phyloP scores from a whole-genome alignment of 768 basidiomycete genomes.

The Glaciozyma martinii region DNA sequence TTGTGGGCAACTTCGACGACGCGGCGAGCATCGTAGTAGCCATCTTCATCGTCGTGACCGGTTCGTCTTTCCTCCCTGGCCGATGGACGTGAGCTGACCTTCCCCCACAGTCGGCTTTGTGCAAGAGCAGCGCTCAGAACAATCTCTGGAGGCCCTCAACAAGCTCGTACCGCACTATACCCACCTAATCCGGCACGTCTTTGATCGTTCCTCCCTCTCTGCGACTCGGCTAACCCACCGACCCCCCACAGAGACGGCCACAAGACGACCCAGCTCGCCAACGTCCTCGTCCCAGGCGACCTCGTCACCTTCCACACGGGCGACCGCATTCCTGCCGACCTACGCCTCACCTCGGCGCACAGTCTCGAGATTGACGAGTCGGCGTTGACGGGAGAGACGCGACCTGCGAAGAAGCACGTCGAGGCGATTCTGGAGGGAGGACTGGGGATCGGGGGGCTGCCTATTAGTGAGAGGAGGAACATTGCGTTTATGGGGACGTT shows the following conservation, averaged over 20 bases:
- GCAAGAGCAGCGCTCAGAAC: conserved; percentile 88
- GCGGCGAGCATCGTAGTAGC: conserved; percentile 87
- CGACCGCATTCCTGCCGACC: conserved; percentile 87
- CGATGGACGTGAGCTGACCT: not conserved
- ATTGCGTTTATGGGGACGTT: conserved; percentile 95
- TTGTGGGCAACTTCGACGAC: conserved; percentile 94
- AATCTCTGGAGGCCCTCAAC: conserved; percentile 87
- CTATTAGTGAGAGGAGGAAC: conserved; percentile 74
- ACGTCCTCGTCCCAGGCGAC: conserved; percentile 94
- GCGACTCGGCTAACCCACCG: not conserved
- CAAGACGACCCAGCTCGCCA: conserved; percentile 73
- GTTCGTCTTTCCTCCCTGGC: conserved; percentile 44
- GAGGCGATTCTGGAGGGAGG: conserved; percentile 48
- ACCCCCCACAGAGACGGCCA: conserved; percentile 48
- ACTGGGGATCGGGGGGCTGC: conserved; percentile 40
- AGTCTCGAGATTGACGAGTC: conserved; percentile 94
- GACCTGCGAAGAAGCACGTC: conserved; percentile 59
- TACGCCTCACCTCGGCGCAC: conserved; percentile 68
- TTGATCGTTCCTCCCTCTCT: not conserved
- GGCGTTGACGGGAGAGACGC: conserved; percentile 87
- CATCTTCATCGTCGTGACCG: conserved; percentile 84
- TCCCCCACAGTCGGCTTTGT: conserved; percentile 68
- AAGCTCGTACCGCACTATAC: conserved; percentile 96
- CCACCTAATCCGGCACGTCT: conserved; percentile 62
- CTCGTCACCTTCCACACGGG: conserved; percentile 80